These are phyloP conservation scores for Fraxinus baroniana DNA, from an alignment of 305 asterid species.

Conservation along the genomic window DNA sequence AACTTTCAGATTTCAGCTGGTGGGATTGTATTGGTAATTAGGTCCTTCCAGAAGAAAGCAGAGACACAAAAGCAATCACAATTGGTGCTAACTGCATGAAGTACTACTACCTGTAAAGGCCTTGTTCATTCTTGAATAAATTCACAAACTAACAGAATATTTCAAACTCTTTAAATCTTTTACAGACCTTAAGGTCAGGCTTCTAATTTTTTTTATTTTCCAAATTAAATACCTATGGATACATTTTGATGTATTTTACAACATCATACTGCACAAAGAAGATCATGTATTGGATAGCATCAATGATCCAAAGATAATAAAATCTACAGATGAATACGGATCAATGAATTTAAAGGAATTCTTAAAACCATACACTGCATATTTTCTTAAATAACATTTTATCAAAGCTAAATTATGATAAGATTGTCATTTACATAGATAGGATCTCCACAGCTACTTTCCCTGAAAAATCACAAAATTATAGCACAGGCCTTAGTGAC, in stretches of 20 bases:
- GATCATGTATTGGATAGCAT: neutral
- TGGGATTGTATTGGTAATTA: constrained; percentile 4
- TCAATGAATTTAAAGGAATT: neutral
- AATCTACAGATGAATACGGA: neutral
- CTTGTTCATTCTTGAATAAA: neutral
- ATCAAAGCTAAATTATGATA: neutral
- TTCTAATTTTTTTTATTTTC: neutral
- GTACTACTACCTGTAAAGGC: neutral
- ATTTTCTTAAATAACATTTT: neutral
- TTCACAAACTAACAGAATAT: neutral
- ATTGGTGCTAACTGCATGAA: neutral
- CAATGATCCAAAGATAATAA: neutral
- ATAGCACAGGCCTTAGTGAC: neutral
- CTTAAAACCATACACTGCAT: neutral
- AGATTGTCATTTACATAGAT: neutral
- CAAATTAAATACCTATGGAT: neutral
- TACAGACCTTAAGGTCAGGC: neutral
- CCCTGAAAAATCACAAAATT: neutral
- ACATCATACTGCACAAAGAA: neutral
- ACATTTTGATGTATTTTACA: neutral
- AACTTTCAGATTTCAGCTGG: constrained; percentile 7
- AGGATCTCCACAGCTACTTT: neutral
- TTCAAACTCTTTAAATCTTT: neutral
- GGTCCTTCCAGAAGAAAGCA: constrained; percentile 2
- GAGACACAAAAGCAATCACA: neutral